Conservation (phyloP, 345 rosid species). For the Laguncularia racemosa region DNA sequence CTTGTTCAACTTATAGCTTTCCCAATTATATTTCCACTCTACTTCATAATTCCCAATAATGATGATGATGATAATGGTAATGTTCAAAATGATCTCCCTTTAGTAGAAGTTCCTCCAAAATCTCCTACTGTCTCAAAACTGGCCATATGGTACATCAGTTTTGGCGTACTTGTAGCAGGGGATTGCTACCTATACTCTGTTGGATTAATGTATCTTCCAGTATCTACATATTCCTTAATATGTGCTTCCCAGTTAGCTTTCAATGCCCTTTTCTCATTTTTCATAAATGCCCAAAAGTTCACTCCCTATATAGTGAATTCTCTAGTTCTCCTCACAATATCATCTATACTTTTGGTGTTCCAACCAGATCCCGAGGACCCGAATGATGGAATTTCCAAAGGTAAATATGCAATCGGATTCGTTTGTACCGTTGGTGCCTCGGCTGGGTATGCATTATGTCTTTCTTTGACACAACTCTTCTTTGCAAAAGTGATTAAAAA, state of each 20-base stretch:
- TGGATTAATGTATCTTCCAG: slow-evolving; percentile 38
- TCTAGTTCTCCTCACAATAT: slow-evolving; percentile 30
- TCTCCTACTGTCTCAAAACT: slow-evolving; percentile 15
- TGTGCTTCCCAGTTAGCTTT: slow-evolving; percentile 37
- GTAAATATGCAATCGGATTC: slow-evolving; percentile 28
- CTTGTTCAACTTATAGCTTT: slow-evolving; percentile 30
- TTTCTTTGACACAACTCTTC: slow-evolving; percentile 20
- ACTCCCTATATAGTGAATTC: slow-evolving; percentile 31
- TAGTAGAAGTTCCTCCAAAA: neutral
- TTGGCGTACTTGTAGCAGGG: slow-evolving; percentile 15
- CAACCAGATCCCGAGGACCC: slow-evolving; percentile 15
- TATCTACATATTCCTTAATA: slow-evolving; percentile 35
- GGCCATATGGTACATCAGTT: slow-evolving; percentile 15
- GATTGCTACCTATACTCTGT: slow-evolving; percentile 24
- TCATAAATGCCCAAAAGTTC: slow-evolving; percentile 37
- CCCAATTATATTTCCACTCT: slow-evolving; percentile 30
- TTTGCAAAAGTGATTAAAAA: slow-evolving; percentile 21
- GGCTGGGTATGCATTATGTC: slow-evolving; percentile 21
- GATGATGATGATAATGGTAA: slow-evolving; percentile 4
- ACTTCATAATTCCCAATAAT: slow-evolving; percentile 11
- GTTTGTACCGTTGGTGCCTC: slow-evolving; percentile 30
- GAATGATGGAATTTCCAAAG: slow-evolving; percentile 2
- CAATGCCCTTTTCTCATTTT: slow-evolving; percentile 37
- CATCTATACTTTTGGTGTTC: slow-evolving; percentile 32
- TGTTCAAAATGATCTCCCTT: neutral